Base-by-base conservation (phyloP, 2,329 filamentous ascomycete species). In the Neoarthrinium moseri region DNA sequence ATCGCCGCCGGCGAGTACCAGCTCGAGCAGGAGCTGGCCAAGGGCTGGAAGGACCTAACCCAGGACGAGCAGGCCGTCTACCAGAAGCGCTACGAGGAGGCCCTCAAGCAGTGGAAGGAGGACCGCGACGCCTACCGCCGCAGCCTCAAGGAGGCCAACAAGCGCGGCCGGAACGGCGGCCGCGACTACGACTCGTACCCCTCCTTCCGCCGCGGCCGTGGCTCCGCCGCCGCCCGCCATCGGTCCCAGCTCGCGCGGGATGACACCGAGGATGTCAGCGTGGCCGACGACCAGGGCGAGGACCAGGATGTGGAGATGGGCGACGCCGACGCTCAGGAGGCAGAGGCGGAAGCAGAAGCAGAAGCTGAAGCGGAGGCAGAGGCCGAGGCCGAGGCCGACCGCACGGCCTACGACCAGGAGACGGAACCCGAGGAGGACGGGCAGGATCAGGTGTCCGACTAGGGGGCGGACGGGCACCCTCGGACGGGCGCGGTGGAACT, bases 21-120 rank as follows among this genome's bases (percentile, higher is more conserved):
- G 46, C 59, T 78, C 11, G 77, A 81, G n/a, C 75, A 78, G 42
- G 77, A 80, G 64, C 69, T 83, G 7, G 65, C 69, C n/a, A 71
- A 70, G 11, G 66, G 68, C 33, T 83, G 80, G 79, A 75, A 78
- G 48, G 72, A 76, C 17, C 66, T 83, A 12, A 61, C 74, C 4
- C 69, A 75, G 35, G 64, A 62, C 18, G 69, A 75, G 40, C 75
- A 72, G 57, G 74, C 78, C 21, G 70, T 73, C 42, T 81, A 72
- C 45, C 68, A 75, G 50, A 53, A 63, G 4, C 69, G 68, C 18
- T 70, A 69, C 41, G 67, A 72, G 44, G 55, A 66, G 40, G 67
- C 67, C 43, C 54, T 69, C 32, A 61, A 48, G 32, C 62, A 68
- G 52, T 71, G 71, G 60, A 66, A 72, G 51, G 68, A 71, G 59